Evolutionary conservation across 176 grass and related monocot genomes (phyloP).

Genomic region (Echinochloa phyllopogon): DNA sequence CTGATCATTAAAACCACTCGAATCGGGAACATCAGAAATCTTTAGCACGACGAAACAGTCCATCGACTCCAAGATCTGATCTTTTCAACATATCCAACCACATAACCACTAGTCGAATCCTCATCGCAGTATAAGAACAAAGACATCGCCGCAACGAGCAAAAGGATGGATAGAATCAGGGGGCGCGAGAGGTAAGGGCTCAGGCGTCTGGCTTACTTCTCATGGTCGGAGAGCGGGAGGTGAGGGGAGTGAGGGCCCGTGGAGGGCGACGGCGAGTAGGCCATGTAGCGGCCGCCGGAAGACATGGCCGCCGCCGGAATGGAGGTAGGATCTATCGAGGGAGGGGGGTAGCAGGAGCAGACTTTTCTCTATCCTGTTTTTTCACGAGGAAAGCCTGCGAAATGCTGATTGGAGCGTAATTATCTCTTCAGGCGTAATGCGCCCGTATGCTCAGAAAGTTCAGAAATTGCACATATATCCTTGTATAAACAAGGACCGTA

Average conservation of each 20-base stretch:
- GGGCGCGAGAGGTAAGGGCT: not conserved
- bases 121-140: not conserved
- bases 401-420: not conserved
- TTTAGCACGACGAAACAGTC: not conserved
- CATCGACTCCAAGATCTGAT: not conserved
- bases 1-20: not conserved
- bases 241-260: slow-evolving; percentile 50
- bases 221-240: slow-evolving; percentile 42
- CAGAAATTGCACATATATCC: not conserved
- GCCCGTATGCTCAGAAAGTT: not conserved
- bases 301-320: slow-evolving; percentile 36
- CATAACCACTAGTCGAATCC: no score
- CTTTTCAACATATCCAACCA: not conserved
- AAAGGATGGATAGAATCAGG: not conserved
- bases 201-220: not conserved
- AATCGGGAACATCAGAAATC: not conserved
- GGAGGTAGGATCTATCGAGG: not conserved
- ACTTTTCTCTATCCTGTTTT: not conserved
- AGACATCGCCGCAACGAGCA: no score
- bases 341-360: not conserved
- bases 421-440: not conserved
- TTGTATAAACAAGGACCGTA: not conserved
- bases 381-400: slow-evolving; percentile 1
- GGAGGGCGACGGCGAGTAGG: slow-evolving; percentile 52
- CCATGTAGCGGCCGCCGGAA: slow-evolving; percentile 54